Conservation (phyloP, 176 grass and related monocot species). For the Sorghum bicolor region DNA sequence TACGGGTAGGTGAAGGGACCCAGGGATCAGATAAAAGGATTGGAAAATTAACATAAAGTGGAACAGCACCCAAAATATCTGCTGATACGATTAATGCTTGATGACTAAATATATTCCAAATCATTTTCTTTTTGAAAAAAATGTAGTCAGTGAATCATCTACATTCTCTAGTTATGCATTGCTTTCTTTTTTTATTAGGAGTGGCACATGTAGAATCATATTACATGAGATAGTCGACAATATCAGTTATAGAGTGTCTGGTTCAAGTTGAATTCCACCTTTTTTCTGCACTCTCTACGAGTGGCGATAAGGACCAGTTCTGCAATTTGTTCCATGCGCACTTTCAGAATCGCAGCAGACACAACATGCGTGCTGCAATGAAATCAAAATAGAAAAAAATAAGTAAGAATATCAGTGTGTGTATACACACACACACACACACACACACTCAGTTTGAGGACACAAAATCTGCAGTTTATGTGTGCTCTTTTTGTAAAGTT, state of each 20-base stretch:
- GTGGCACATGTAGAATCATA: conserved; percentile 4
- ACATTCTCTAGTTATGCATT: background rate
- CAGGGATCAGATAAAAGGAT: background rate
- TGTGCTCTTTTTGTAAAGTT: background rate
- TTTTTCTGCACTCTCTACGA: conserved; percentile 35
- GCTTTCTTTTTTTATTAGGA: background rate
- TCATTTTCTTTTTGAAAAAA: conserved; percentile 17
- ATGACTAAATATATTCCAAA: conserved; percentile 21
- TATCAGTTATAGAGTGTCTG: background rate
- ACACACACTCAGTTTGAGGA: conserved; percentile 5
- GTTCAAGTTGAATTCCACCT: conserved; percentile 40
- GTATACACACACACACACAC: background rate
- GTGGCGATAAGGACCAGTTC: conserved; percentile 55
- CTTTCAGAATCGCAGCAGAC: conserved; percentile 61
- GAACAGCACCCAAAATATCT: background rate
- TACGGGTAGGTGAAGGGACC: background rate
- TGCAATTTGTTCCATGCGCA: conserved; percentile 46
- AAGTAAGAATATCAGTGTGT: conserved; percentile 4
- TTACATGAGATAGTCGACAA: background rate
- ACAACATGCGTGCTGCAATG: conserved; percentile 40
- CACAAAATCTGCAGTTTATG: background rate
- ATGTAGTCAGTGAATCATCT: background rate
- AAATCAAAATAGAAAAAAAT: background rate
- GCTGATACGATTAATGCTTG: background rate
- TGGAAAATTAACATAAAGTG: background rate